Percentiles rank a stretch among this genome's conserved stretches.
Conservation (phyloP, 2,329 filamentous ascomycete species). For the Trichoderma sp. region DNA sequence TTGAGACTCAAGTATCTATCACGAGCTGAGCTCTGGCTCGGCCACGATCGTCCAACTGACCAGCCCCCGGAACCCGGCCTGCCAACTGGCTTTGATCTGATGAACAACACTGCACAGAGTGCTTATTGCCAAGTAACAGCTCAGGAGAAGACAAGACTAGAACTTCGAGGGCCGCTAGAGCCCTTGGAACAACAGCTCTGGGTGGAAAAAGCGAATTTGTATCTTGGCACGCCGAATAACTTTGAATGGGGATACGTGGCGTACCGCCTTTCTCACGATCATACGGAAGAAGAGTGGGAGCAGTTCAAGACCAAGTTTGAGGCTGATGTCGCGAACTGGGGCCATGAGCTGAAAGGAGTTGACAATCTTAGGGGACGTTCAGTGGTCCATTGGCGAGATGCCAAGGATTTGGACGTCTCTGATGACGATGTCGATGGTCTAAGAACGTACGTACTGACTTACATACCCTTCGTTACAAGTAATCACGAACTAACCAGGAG, state of each 20-base stretch:
- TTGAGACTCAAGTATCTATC: constrained; percentile 28
- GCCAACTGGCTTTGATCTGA: constrained; percentile 12
- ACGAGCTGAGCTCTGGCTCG: constrained; percentile 8
- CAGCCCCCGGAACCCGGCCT: not conserved
- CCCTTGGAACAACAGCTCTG: not conserved
- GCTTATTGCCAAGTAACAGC: constrained; percentile 16
- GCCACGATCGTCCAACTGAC: not conserved
- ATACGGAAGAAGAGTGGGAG: constrained; percentile 34
- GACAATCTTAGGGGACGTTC: constrained; percentile 30
- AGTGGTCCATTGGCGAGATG: constrained; percentile 36
- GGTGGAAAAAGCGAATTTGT: constrained; percentile 11
- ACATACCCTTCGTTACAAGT: not conserved
- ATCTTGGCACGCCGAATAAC: not conserved
- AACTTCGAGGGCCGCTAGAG: constrained; percentile 29
- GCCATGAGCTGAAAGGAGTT: constrained; percentile 26
- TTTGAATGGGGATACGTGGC: constrained; percentile 34
- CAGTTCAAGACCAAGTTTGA: constrained; percentile 36
- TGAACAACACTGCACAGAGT: not conserved
- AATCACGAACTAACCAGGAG: not conserved
- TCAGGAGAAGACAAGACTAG: constrained; percentile 22
- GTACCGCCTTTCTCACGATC: constrained; percentile 33
- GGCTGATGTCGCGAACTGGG: constrained; percentile 36
- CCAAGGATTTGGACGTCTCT: constrained; percentile 23
- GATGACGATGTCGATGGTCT: constrained; percentile 34
- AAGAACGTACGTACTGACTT: constrained; percentile 31